A percentile compares a stretch with the other conserved stretches of the same genome.
Conservation (phyloP, 176 grass and related monocot species). For the Cymbopogon citratus region DNA sequence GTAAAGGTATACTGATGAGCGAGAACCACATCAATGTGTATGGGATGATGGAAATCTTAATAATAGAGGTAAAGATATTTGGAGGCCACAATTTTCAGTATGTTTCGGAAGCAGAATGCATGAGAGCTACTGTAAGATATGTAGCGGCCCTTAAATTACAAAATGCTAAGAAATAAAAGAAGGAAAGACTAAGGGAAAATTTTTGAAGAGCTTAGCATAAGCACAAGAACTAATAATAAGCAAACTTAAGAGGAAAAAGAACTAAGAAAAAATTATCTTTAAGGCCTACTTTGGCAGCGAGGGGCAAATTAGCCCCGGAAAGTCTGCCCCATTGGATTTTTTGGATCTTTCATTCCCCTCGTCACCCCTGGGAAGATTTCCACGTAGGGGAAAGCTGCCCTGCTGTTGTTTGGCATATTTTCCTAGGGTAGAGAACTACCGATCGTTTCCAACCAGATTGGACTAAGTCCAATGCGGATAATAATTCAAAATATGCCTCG, state of each 20-base stretch:
- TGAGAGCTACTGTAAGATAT: neutral
- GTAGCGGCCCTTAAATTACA: slow-evolving; percentile 15
- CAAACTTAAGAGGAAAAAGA: slow-evolving; percentile 11
- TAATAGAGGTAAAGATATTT: neutral
- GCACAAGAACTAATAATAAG: slow-evolving; percentile 24
- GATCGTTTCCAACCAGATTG: no score
- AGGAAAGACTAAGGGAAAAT: slow-evolving; percentile 43
- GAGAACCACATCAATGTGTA: no score
- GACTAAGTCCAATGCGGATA: no score
- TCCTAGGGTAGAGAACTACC: no score
- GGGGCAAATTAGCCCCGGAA: no score
- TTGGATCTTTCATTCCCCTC: no score
- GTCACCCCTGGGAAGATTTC: no score
- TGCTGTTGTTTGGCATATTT: no score
- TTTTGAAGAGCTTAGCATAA: slow-evolving; percentile 28
- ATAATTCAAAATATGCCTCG: no score
- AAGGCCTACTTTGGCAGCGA: no score
- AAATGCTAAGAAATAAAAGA: neutral
- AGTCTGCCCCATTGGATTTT: no score
- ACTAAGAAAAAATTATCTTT: slow-evolving; percentile 27
- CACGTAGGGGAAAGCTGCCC: no score
- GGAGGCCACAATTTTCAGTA: neutral
- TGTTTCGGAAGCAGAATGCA: slow-evolving; percentile 5
- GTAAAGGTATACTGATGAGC: neutral
- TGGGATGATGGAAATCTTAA: neutral